Conservation (phyloP, 768 basidiomycete genomes). For the Trametopsis cervina region DNA sequence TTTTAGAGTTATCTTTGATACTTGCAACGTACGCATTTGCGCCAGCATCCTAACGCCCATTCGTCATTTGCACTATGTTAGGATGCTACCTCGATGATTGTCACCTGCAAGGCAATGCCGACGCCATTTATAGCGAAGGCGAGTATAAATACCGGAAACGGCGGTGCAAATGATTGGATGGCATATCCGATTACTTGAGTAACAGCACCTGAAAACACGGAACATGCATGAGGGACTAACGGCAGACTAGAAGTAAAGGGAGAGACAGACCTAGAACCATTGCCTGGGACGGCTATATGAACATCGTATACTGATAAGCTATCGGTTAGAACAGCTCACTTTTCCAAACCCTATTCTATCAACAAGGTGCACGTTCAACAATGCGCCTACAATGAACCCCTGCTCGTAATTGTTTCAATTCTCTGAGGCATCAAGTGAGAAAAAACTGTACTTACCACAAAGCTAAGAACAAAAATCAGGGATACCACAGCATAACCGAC, state of each 20-base stretch:
- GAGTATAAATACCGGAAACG: slow-evolving; percentile 56
- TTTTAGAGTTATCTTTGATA: slow-evolving; percentile 43
- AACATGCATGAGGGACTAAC: no score
- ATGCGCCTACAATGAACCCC: slow-evolving; percentile 41
- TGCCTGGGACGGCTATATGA: background rate
- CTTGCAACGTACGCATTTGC: slow-evolving; percentile 62
- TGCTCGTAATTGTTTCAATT: slow-evolving; percentile 14
- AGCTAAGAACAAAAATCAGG: slow-evolving; percentile 47
- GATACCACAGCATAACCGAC: slow-evolving; percentile 48
- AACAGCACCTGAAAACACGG: slow-evolving; percentile 39
- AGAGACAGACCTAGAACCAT: background rate
- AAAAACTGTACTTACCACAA: slow-evolving; percentile 34
- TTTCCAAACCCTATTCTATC: slow-evolving; percentile 40
- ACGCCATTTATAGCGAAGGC: slow-evolving; percentile 40
- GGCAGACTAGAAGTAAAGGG: no score
- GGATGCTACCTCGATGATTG: no score
- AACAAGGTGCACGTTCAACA: slow-evolving; percentile 37
- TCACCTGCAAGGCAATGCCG: slow-evolving; percentile 41
- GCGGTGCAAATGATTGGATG: slow-evolving; percentile 46
- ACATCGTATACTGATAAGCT: background rate
- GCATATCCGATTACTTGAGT: slow-evolving; percentile 46
- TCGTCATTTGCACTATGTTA: no score
- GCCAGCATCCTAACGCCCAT: slow-evolving; percentile 50
- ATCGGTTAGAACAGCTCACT: no score
- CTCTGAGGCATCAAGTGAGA: no score